Conservation (phyloP, 805 yeast species). For the Candida taoyuanica region DNA sequence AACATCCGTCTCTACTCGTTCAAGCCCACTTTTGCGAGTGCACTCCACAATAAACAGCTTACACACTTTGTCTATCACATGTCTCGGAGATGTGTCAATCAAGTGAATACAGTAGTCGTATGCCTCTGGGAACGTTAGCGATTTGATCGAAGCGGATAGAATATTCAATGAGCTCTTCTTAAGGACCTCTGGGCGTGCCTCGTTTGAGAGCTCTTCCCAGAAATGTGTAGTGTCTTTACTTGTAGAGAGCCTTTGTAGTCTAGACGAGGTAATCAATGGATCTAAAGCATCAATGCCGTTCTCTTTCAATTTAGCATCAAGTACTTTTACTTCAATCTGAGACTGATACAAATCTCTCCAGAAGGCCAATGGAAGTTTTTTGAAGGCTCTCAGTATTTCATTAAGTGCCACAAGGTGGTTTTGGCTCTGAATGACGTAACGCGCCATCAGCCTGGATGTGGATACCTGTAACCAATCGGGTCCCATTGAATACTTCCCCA, state of each 20-base stretch:
- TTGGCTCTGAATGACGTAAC: slow-evolving; percentile 10
- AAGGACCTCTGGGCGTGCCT: slow-evolving; percentile 8
- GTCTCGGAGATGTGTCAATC: not conserved
- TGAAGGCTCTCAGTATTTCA: slow-evolving; percentile 1
- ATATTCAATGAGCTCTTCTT: slow-evolving; percentile 11
- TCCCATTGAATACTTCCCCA: slow-evolving; percentile 4
- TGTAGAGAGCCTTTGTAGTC: slow-evolving; percentile 8
- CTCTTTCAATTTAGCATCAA: not conserved
- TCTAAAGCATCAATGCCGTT: not conserved
- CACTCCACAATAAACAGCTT: slow-evolving; percentile 7
- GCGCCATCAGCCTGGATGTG: slow-evolving; percentile 12
- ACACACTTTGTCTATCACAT: slow-evolving; percentile 4
- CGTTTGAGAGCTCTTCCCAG: slow-evolving; percentile 10
- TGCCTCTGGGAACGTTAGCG: slow-evolving; percentile 4
- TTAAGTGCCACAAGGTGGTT: too few species aligned
- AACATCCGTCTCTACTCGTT: slow-evolving; percentile 4
- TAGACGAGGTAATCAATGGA: slow-evolving; percentile 4
- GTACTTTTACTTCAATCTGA: not conserved
- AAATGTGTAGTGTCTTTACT: slow-evolving; percentile 8
- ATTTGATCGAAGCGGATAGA: slow-evolving; percentile 8
- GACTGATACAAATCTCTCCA: slow-evolving; percentile 17
- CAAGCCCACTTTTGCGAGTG: slow-evolving; percentile 1
- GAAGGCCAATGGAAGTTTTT: slow-evolving; percentile 8
- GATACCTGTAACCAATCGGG: slow-evolving; percentile 15
- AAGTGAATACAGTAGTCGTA: slow-evolving; percentile 13